Evolutionary conservation across 2,329 filamentous ascomycete species (phyloP).

Genomic region (Berkeleyomyces basicola): DNA sequence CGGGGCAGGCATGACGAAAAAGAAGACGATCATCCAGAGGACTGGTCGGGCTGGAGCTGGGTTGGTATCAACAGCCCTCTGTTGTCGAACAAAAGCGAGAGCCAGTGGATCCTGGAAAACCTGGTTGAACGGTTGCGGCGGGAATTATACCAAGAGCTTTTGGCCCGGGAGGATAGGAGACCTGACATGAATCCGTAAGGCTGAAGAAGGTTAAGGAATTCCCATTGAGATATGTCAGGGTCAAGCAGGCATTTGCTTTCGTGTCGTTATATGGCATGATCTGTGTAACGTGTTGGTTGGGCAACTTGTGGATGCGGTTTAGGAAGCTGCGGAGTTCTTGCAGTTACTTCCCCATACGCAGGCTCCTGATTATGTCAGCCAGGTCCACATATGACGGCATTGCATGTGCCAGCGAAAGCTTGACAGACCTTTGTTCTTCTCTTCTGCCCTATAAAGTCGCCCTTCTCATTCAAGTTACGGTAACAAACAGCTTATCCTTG

Average conservation of each 20-base stretch:
- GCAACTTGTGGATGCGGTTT: neutral
- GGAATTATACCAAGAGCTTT: constrained; percentile 27
- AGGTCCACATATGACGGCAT: neutral
- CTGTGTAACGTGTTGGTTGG: neutral
- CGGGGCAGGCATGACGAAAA: neutral
- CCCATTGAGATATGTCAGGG: neutral
- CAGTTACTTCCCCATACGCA: too few species aligned
- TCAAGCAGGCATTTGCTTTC: neutral
- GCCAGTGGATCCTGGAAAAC: constrained; percentile 56
- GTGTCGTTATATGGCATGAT: neutral
- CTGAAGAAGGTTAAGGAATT: neutral
- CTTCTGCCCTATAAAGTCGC: neutral
- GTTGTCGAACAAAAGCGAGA: constrained; percentile 51
- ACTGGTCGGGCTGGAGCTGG: constrained; percentile 29
- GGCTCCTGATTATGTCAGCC: neutral
- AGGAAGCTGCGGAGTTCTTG: neutral
- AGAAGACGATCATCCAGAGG: constrained; percentile 1
- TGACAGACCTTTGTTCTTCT: neutral
- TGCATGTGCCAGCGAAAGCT: neutral
- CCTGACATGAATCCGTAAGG: neutral
- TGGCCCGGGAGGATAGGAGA: constrained; percentile 13
- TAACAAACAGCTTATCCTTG: too few species aligned
- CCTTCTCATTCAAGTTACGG: neutral
- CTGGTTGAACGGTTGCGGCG: constrained; percentile 41
- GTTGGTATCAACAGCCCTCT: constrained; percentile 51